Evolutionary conservation across 805 yeast species (phyloP), one percentile per base, ranked within the genome.

Genomic region (Nakazawaea laoshanensis): DNA sequence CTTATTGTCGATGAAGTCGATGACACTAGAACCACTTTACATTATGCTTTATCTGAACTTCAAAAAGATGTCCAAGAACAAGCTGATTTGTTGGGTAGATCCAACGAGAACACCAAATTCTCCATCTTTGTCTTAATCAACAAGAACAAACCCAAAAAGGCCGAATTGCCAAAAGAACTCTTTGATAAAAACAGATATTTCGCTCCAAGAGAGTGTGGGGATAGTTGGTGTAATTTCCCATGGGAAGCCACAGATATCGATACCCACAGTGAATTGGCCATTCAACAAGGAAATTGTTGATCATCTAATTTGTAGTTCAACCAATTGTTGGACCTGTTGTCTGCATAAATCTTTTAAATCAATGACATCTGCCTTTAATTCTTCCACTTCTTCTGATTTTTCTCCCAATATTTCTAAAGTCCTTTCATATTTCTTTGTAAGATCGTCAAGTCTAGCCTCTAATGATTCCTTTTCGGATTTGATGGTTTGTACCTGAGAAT

Each of bases 1-100:
- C 59, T 85, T 43, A 82, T 85, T 47, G 92, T 85, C 22, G 95
- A 85, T 55, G 95, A 85, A 61, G 95, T 85, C 29, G 95, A 85
- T 55, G 95, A 85, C 53, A 83, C 94, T 16, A 79, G 95, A 66
- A 85, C 95, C 33, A 85, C 95, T 2, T 62, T 85, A 37, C 89
- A 82, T 52, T 85, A 84, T 49, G 94, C 94, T 3, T 70, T 84
- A 24, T 63, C 74, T 8, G 95, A 85, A 56, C 63, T 85, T 42
- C 69, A 76, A 52, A 74, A 77, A 52, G 81, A 74, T 42, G 77
- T 83, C 28, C 57, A 59, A 31, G 68, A 63, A 34, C 76, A 77
- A 45, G 84, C 84, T 42, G 60, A 57, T 39, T 63, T 65, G 47
- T 59, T 76, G 36, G 78, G 79, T 24, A 72, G 81, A 44, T 49